Evolutionary conservation across 2,329 filamentous ascomycete genomes (phyloP).

Genomic region (Mycosphaerella sp.): DNA sequence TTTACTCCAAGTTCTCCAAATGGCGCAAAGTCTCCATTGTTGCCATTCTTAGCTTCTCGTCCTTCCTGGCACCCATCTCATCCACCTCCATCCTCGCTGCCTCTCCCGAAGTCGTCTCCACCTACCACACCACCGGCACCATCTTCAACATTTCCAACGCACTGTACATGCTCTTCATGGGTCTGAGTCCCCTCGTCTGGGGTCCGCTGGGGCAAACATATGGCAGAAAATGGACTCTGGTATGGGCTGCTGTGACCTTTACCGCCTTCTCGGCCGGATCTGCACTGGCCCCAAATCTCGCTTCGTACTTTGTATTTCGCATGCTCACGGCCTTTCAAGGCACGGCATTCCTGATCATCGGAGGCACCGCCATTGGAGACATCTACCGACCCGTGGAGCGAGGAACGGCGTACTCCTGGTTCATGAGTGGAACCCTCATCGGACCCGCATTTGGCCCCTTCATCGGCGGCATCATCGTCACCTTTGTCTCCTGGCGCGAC

Average conservation of each 20-base stretch:
- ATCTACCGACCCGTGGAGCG: constrained; percentile 54
- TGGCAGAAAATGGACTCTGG: constrained; percentile 44
- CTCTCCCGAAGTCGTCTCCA: constrained; percentile 61
- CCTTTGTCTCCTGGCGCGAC: constrained; percentile 63
- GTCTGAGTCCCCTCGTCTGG: constrained; percentile 62
- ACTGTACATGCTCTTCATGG: constrained; percentile 69
- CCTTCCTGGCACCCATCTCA: constrained; percentile 67
- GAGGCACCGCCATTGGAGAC: constrained; percentile 60
- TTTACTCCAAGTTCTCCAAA: constrained; percentile 59
- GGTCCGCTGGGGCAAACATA: constrained; percentile 56
- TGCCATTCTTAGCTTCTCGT: constrained; percentile 63
- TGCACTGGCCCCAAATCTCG: constrained; percentile 63
- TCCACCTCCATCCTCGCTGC: constrained; percentile 68
- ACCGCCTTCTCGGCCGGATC: constrained; percentile 64
- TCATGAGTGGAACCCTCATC: constrained; percentile 49
- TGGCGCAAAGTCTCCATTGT: constrained; percentile 62
- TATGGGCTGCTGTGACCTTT: constrained; percentile 58
- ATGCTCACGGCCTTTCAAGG: constrained; percentile 69
- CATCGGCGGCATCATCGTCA: constrained; percentile 69
- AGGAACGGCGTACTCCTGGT: constrained; percentile 63
- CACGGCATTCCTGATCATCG: constrained; percentile 61
- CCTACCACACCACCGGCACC: constrained; percentile 52
- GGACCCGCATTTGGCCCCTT: constrained; percentile 64
- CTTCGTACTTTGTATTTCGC: constrained; percentile 66
- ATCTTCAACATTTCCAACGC: constrained; percentile 71